Percentiles rank a stretch among this genome's conserved stretches.
phyloP scores from a whole-genome alignment of 495 filamentous ascomycete genomes.

The Neurospora sp. region DNA sequence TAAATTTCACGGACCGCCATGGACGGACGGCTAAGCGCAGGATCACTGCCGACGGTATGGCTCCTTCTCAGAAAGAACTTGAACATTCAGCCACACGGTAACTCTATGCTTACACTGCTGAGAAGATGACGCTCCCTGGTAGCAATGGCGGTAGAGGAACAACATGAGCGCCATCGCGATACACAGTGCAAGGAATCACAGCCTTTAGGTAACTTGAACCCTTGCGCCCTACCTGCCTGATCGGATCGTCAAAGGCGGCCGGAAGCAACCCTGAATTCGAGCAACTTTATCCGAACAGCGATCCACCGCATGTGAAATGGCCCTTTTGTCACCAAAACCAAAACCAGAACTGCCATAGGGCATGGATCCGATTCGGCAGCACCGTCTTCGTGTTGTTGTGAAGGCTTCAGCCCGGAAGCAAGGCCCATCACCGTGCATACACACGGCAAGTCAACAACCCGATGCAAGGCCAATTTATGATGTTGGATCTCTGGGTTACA shows the following conservation, averaged over 20 bases:
- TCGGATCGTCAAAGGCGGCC: background rate
- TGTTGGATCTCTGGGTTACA: background rate
- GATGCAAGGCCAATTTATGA: background rate
- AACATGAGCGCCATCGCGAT: background rate
- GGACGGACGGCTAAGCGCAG: background rate
- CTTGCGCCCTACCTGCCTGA: background rate
- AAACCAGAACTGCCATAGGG: background rate
- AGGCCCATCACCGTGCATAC: background rate
- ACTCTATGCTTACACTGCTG: background rate
- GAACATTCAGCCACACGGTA: background rate
- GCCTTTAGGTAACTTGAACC: background rate
- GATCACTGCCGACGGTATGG: background rate
- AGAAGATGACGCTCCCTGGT: background rate
- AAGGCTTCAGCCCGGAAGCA: background rate
- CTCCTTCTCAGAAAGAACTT: background rate
- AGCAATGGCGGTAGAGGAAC: background rate
- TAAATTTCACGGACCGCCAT: background rate
- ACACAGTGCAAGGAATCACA: background rate
- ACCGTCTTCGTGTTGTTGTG: background rate
- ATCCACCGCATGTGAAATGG: background rate
- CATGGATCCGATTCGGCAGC: background rate
- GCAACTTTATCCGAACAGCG: background rate
- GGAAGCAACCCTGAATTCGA: background rate
- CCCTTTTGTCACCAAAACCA: background rate
- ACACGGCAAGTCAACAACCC: background rate